Base-by-base conservation (phyloP, 2,329 filamentous ascomycete species). In the Fusarium compactum region DNA sequence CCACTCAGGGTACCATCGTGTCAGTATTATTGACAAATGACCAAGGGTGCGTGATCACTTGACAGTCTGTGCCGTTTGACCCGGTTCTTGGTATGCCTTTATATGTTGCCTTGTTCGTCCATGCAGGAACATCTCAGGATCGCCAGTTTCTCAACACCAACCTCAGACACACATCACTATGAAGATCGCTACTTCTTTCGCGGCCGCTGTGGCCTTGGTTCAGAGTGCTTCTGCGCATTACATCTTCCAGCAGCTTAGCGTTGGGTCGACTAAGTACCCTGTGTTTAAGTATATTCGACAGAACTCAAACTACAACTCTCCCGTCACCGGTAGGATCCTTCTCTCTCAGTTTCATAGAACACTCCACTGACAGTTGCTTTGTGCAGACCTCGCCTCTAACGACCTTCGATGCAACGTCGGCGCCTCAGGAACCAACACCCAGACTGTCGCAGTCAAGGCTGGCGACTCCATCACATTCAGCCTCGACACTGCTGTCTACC, bases 261-360 rank as follows among this genome's bases (percentile, higher is more conserved):
- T 63, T 30, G 60, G 60, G 1, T 63, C 60, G 0, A 63, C 60
- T 0, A 63, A 63, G 6, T 63, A 63, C 5, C 60, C 60, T 0
- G 32, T 63, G 0, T 63, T 63, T 0, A 58, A 63, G 58, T 63
- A 63, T 12, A 63, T 63, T 16, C 47, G 60, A 14, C 47, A 63
- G 6, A 63, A 63, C 58, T 43, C 60, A 1, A 63, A 63, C 32
- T 63, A 63, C 10, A 63, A 63, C 58, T 63, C 60, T 48, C 60
- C 60, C 6, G 60, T 63, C 1, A 63, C 60, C 1, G 60, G 60
- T 63, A 34, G 8, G 25, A 1, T 25, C 25, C 25, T 25, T 3
- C 25, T 1, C 4, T 11, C 5, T 12, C 2, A 25, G 2, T 9
- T 2, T 9, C 25, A 25, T 8, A 20, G 0, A 3, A 2, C 2